Percentiles rank a stretch among this genome's conserved stretches.
Conservation (phyloP, 352 stramenopile genomes). For the Pythium monospermum region DNA sequence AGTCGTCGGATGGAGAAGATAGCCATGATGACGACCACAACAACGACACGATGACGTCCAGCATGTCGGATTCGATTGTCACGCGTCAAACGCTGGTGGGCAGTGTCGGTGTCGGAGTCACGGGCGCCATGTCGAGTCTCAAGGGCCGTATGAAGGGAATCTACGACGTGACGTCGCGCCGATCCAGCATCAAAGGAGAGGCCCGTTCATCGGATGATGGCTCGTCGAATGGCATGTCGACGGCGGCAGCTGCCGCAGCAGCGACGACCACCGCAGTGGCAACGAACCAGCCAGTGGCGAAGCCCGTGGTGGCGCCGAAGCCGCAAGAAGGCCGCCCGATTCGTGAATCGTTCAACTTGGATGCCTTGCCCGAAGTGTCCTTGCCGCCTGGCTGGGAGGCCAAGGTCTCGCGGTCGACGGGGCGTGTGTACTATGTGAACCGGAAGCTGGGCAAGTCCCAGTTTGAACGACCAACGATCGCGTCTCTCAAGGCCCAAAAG, state of each 20-base stretch:
- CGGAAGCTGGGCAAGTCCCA: constrained; percentile 83
- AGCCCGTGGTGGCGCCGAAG: constrained; percentile 21
- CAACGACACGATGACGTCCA: constrained; percentile 39
- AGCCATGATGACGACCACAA: constrained; percentile 20
- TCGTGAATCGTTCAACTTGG: constrained; percentile 82
- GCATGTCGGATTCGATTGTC: constrained; percentile 31
- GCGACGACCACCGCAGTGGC: neutral
- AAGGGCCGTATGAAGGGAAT: constrained; percentile 84
- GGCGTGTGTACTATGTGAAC: constrained; percentile 87
- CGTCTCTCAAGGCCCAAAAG: constrained; percentile 82
- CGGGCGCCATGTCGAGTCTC: constrained; percentile 67
- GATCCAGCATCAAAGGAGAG: constrained; percentile 49
- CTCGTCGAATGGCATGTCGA: constrained; percentile 21
- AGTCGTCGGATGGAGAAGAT: constrained; percentile 47
- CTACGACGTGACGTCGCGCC: constrained; percentile 51
- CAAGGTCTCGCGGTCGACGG: constrained; percentile 83
- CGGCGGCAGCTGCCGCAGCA: neutral
- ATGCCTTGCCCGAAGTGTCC: constrained; percentile 75
- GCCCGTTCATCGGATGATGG: constrained; percentile 21
- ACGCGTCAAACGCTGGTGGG: constrained; percentile 78
- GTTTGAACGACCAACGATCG: constrained; percentile 80
- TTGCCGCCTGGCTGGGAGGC: constrained; percentile 79
- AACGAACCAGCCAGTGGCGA: no score
- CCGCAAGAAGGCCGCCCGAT: constrained; percentile 46
- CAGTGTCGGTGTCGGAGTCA: constrained; percentile 65